Evolutionary conservation across 2,329 filamentous ascomycete genomes (phyloP).

Genomic region (Cryphonectria naterciae): DNA sequence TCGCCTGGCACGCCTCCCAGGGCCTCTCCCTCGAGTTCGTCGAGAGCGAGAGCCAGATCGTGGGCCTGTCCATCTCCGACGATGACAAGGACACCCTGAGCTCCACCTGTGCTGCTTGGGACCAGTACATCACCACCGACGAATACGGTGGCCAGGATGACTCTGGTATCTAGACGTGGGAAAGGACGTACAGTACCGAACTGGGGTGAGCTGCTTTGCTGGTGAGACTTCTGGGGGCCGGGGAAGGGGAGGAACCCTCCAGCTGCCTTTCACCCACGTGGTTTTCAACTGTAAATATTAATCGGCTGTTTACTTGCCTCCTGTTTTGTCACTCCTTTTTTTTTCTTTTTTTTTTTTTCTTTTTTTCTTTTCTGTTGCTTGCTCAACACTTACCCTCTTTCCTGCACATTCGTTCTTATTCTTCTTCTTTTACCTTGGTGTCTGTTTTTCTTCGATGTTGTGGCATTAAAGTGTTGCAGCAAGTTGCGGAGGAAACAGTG

Average conservation of each 20-base stretch:
- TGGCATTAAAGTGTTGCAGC: background rate
- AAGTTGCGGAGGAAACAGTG: background rate
- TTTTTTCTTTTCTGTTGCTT: background rate
- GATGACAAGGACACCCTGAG: constrained; percentile 28
- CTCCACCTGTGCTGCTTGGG: constrained; percentile 29
- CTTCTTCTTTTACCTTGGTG: background rate
- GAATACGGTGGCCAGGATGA: constrained; percentile 28
- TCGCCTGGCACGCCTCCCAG: constrained; percentile 39
- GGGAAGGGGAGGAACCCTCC: background rate
- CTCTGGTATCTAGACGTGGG: constrained; percentile 31
- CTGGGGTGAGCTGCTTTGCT: background rate
- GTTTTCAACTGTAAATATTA: background rate
- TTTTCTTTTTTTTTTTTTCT: too few relatives aligned
- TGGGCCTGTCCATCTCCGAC: constrained; percentile 14
- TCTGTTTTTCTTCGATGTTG: background rate
- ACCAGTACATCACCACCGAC: constrained; percentile 29
- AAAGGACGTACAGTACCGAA: background rate
- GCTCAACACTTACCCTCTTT: background rate
- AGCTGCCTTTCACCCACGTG: background rate
- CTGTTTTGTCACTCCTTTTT: background rate
- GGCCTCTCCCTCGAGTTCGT: constrained; percentile 44
- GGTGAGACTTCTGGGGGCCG: background rate
- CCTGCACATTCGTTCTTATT: background rate
- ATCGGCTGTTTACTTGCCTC: background rate
- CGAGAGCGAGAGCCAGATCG: constrained; percentile 35